Evolutionary conservation across 1,139 yeast genomes (phyloP), one percentile per base, ranked within the genome.

Genomic region (Diutina ranongensis): DNA sequence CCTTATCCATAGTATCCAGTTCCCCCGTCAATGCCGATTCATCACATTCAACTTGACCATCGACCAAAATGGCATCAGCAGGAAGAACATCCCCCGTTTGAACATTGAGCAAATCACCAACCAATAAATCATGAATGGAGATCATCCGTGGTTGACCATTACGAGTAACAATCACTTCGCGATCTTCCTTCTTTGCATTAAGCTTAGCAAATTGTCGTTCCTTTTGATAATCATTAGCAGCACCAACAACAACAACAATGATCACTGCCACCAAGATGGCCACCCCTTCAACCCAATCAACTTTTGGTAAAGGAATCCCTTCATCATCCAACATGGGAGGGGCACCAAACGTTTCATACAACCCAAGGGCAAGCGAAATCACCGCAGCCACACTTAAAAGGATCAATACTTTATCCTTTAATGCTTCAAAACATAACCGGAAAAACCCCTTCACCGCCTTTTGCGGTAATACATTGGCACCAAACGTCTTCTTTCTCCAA

Each of bases 251-350:
- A 4, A 94, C 95, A 36, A 94, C 97, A 50, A 94, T 92, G 9
- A 79, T 57, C 27, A 94, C 85, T 16, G 99, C 99, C 18, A 83
- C 85, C 54, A 94, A 75, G 58, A 94, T 94, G 40, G 98, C 98
- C 40, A 89, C 95, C 53, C 99, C 99, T 67, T 92, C 99, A 45
- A 94, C 96, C 97, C 97, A 88, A 58, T 88, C 95, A 25, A 89
- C 92, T 55, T 78, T 77, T 16, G 96, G 96, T 47, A 80, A 59
- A 18, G 76, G 68, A 21, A 76, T 68, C 21, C 95, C 94, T 53
- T 86, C 85, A 12, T 76, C 80, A 59, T 89, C 97, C 55, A 75
- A 74, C 56, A 78, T 78, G 0, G 88, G 71, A 0, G 82, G 88
- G 53, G 84, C 85, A 38, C 94, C 96, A 64, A 88, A 83, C 1